Conservation (phyloP, 441 rosid species). For the Gossypium schwendimanii region DNA sequence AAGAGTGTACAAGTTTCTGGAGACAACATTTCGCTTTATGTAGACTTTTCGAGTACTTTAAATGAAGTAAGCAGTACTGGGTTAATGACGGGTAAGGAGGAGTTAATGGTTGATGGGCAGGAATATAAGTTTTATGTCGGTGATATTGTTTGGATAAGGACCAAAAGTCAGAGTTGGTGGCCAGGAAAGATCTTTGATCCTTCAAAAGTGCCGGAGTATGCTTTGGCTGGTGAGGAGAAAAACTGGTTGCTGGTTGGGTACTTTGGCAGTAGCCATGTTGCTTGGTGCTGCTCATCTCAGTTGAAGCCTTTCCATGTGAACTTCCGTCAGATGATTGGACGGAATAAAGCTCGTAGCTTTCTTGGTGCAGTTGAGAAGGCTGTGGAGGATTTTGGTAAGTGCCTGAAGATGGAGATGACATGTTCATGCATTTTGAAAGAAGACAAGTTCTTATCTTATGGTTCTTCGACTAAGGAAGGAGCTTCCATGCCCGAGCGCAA, state of each 20-base stretch:
- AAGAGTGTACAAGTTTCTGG: constrained; percentile 37
- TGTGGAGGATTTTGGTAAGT: constrained; percentile 47
- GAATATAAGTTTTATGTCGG: constrained; percentile 39
- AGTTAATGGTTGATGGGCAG: constrained; percentile 11
- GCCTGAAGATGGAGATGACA: constrained; percentile 46
- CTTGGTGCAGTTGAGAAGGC: constrained; percentile 57
- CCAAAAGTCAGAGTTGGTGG: constrained; percentile 69
- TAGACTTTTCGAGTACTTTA: constrained; percentile 49
- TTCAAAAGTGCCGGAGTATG: constrained; percentile 21
- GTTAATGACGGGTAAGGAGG: constrained; percentile 12
- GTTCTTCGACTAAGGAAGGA: constrained; percentile 10
- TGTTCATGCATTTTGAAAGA: constrained; percentile 38
- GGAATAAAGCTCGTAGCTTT: constrained; percentile 42
- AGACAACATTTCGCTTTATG: constrained; percentile 59
- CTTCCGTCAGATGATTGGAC: constrained; percentile 39
- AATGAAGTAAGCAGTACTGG: constrained; percentile 16
- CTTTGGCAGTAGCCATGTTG: constrained; percentile 42
- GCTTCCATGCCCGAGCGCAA: constrained; percentile 19
- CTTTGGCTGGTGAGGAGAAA: constrained; percentile 20
- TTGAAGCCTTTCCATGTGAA: constrained; percentile 57
- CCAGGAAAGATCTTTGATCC: constrained; percentile 67
- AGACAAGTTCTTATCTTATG: constrained; percentile 14
- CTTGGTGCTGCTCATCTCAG: constrained; percentile 50
- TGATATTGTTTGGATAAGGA: constrained; percentile 71
- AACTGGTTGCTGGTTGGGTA: constrained; percentile 42